phyloP scores from a whole-genome alignment of 805 yeast genomes.

The Lipomyces kockii region DNA sequence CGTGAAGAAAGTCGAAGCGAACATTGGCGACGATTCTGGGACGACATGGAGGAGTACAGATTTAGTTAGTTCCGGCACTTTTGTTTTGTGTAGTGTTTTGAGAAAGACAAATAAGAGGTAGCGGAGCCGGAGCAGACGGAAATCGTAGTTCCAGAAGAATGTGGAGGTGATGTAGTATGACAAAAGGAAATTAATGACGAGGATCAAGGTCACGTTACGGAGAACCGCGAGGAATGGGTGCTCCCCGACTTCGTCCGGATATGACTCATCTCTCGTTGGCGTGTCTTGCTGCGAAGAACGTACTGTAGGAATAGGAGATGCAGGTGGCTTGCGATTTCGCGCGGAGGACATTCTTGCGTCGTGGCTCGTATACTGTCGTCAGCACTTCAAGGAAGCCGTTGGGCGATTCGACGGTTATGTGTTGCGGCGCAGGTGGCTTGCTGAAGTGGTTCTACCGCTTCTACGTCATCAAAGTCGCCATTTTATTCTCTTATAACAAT shows the following conservation, averaged over 20 bases:
- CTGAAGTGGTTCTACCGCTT: no score
- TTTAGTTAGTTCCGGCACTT: conserved; percentile 4
- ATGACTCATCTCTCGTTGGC: not conserved
- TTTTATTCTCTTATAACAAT: not conserved
- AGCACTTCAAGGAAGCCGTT: no score
- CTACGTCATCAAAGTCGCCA: not conserved
- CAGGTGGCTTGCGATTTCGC: not conserved
- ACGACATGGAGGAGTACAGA: not conserved
- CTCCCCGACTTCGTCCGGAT: not conserved
- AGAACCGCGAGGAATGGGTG: conserved; percentile 2
- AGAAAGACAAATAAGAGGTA: conserved; percentile 47
- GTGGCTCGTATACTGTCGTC: not conserved
- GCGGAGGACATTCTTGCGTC: not conserved
- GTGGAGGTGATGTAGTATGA: conserved; percentile 66
- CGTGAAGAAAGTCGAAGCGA: conserved; percentile 14
- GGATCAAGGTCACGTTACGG: conserved; percentile 34
- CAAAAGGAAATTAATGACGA: conserved; percentile 53
- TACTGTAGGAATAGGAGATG: not conserved
- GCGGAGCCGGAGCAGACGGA: conserved; percentile 53
- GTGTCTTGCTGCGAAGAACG: not conserved
- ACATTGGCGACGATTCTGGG: conserved; percentile 15
- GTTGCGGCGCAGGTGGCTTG: no score
- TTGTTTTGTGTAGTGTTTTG: not conserved
- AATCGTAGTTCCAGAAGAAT: conserved; percentile 64
- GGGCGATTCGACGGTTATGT: no score